Evolutionary conservation across 345 rosid genomes (phyloP), one percentile per base, ranked within the genome.

Genomic region (Linum usitatissimum): DNA sequence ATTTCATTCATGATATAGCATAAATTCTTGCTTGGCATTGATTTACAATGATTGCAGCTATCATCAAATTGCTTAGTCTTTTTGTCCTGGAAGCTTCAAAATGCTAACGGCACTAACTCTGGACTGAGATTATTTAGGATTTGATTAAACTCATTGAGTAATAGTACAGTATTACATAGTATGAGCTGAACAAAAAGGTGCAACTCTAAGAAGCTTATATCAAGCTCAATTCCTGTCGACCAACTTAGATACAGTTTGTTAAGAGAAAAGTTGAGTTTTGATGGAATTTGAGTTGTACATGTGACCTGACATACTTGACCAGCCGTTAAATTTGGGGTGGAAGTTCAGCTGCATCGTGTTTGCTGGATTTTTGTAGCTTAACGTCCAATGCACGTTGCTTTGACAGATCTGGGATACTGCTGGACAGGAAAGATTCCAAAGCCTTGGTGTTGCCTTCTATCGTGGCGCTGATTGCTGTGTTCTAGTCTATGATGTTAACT

Each of bases 391-490:
- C 21, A 1, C 14, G 23, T 64, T 38, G 15, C 54, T 34, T 34
- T 64, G 34, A 30, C 63, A 66, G 57, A 66, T 66, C 23, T 66
- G 68, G 68, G 68, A 66, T 58, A 66, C 68, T 39, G 68, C 68
- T 40, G 68, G 68, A 18, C 68, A 66, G 38, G 68, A 66, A 45
- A 66, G 68, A 30, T 66, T 66, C 40, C 68, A 66, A 57, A 66
- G 68, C 60, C 68, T 66, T n/a, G 68, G 68, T 28, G 68, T 66
- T 57, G 68, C 68, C 6, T 66, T 66, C 40, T 66, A 66, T 30
- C 62, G 68, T 15, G 68, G 68, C 6, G 68, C 68, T 9, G 68
- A 66, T 18, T 66, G 68, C 36, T 66, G 68, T 56, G 68, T 66
- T 45, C 68, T 66, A 42, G 68, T 66, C 23, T 66, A 66, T 40